phyloP scores from a whole-genome alignment of 352 stramenopile genomes.

The Globisporangium uncinulatum region DNA sequence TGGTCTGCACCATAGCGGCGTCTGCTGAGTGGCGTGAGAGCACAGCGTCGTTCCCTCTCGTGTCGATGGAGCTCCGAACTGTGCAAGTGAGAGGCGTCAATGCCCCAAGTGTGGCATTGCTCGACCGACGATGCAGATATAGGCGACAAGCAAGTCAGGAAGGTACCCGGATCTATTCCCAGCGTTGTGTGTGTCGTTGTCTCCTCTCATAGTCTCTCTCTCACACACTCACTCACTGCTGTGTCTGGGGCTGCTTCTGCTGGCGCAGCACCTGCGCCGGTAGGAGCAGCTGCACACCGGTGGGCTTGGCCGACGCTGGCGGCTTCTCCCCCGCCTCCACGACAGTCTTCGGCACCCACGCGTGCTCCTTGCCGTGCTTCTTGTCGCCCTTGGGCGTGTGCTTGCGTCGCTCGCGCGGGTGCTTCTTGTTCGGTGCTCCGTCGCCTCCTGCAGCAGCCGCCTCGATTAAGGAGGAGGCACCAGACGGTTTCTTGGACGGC shows the following conservation, averaged over 20 bases:
- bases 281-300: constrained; percentile 27
- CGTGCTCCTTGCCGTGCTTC: constrained; percentile 13
- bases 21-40: not conserved
- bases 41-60: not conserved
- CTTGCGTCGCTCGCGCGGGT: constrained; percentile 9
- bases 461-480: not conserved
- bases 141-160: not conserved
- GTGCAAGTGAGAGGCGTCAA: not conserved
- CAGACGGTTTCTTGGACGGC: constrained; percentile 5
- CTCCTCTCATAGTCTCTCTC: not conserved
- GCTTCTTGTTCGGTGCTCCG: constrained; percentile 8
- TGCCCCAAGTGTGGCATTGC: too few species aligned
- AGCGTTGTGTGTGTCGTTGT: not conserved
- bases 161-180: not conserved
- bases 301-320: constrained; percentile 6
- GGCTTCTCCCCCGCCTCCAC: constrained; percentile 15
- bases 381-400: constrained; percentile 6
- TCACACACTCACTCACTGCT: constrained; percentile 4
- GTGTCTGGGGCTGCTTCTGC: constrained; percentile 13
- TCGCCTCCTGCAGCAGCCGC: not conserved
- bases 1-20: constrained; percentile 13
- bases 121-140: not conserved
- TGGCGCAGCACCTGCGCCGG: constrained; percentile 47
- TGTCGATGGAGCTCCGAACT: too few species aligned
- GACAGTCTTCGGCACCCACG: constrained; percentile 30